Evolutionary conservation across 2,329 filamentous ascomycete genomes (phyloP), one percentile per base, ranked within the genome.

Genomic region (Botrytis aclada): DNA sequence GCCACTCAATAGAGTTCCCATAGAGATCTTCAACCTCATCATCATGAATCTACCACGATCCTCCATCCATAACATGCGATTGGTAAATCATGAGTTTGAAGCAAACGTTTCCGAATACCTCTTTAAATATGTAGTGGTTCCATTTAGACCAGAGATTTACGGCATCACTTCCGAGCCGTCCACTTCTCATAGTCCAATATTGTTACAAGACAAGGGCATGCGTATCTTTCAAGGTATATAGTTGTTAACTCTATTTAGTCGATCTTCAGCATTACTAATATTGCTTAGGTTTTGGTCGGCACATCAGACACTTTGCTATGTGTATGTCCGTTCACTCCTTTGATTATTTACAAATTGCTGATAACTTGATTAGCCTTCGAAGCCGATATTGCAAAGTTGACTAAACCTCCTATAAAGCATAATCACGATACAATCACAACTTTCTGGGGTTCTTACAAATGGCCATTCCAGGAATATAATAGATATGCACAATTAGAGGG

Each of bases 361-460:
- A 72, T 41, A 39, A 58, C 12, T 62, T 12, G 25, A 37, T 32
- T 39, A 70, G 66, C 89, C 37, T 89, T 93, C 74, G 90, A 93
- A 77, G 84, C 92, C n/a, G 86, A 88, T 72, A 88, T 91, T 78
- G 80, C 81, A 56, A 82, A 81, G 22, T 79, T 87, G 18, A 81
- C 83, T 20, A 81, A 83, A 37, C 88, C 89, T 12, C 88, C 87
- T 1, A 77, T 84, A n/a, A 91, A 92, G 77, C 83, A 83, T 8
- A 82, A 84, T 10, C 87, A 89, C 47, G 84, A 89, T 75, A 83
- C 84, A 37, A 82, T 89, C 43, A 83, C 84, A 5, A 84, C 87
- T 54, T 90, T 89, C 76, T 92, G 89, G 87, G 90, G 90, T 7
- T 83, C 85, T 9, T 92, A 91, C 77, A 84, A 87, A 66, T 92